phyloP scores from a whole-genome alignment of 2,329 filamentous ascomycete genomes.

The Fusarium kyushuense region DNA sequence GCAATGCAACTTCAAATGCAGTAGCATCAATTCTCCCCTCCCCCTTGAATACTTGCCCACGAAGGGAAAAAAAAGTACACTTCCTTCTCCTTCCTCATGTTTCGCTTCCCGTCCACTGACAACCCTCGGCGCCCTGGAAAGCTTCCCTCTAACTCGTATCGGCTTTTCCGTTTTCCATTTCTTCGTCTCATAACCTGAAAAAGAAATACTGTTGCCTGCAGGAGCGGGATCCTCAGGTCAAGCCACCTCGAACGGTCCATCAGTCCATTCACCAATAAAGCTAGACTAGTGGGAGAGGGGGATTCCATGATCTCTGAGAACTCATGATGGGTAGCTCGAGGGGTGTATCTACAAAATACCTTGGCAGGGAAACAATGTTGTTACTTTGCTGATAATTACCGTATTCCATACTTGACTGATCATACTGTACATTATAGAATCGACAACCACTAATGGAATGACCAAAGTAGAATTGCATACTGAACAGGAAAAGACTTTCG shows the following conservation, averaged over 20 bases:
- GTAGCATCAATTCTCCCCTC: background rate
- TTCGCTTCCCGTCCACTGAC: background rate
- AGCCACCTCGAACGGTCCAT: conserved; percentile 26
- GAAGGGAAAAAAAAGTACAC: background rate
- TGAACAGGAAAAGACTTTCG: background rate
- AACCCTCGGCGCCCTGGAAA: background rate
- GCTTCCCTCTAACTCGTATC: background rate
- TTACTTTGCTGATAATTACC: background rate
- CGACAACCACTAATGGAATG: conserved; percentile 9
- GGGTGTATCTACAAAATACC: conserved; percentile 10
- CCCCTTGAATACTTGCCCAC: background rate
- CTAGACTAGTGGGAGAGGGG: conserved; percentile 10
- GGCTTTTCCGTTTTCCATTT: conserved; percentile 8
- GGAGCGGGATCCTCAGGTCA: conserved; percentile 15
- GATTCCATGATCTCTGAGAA: conserved; percentile 41
- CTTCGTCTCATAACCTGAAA: background rate
- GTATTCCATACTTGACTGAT: background rate
- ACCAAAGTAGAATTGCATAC: background rate
- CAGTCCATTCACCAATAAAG: conserved; percentile 28
- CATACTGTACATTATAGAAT: background rate
- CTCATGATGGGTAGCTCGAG: conserved; percentile 32
- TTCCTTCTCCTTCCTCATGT: conserved; percentile 4
- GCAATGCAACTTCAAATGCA: background rate
- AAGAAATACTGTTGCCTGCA: conserved; percentile 44
- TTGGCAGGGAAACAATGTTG: background rate